These are phyloP conservation scores for Platanthera zijinensis DNA, from an alignment of 106 monocot genomes.

Conservation along the genomic window DNA sequence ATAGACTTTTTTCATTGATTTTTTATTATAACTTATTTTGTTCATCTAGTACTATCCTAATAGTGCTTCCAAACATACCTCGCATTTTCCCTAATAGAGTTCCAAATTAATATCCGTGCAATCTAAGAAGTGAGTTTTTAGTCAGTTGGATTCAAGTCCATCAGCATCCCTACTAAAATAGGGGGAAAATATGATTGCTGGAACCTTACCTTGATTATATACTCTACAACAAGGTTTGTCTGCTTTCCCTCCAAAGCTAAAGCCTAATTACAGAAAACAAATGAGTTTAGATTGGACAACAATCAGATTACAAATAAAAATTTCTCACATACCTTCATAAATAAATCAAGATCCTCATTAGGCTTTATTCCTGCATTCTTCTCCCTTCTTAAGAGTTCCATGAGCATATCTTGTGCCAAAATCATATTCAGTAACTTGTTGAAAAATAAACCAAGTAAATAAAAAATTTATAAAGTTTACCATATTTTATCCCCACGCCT, in stretches of 20 bases:
- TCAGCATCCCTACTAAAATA: slow-evolving; percentile 2
- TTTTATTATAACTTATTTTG: neutral
- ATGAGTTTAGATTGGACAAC: neutral
- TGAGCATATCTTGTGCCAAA: slow-evolving; percentile 73
- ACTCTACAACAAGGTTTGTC: slow-evolving; percentile 86
- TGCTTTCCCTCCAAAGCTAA: slow-evolving; percentile 79
- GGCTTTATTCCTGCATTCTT: slow-evolving; percentile 91
- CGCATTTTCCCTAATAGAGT: neutral
- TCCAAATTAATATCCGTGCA: neutral
- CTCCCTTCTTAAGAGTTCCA: slow-evolving; percentile 86
- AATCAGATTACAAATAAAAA: slow-evolving; percentile 1
- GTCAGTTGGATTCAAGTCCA: neutral
- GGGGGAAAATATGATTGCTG: neutral
- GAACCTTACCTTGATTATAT: slow-evolving; percentile 85
- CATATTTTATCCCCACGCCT: slow-evolving; percentile 97
- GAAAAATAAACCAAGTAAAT: slow-evolving; percentile 1
- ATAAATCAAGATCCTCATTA: slow-evolving; percentile 97
- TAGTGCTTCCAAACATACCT: neutral
- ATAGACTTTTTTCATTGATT: neutral
- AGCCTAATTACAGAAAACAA: slow-evolving; percentile 41
- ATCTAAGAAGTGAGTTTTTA: neutral
- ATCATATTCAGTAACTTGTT: slow-evolving; percentile 10
- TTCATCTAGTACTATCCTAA: neutral
- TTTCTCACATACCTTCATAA: slow-evolving; percentile 71
- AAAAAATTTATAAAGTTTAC: slow-evolving; percentile 26